Evolutionary conservation across 768 basidiomycete species (phyloP), one percentile per base, ranked within the genome.

Genomic region (Rossbeevera mucosa): DNA sequence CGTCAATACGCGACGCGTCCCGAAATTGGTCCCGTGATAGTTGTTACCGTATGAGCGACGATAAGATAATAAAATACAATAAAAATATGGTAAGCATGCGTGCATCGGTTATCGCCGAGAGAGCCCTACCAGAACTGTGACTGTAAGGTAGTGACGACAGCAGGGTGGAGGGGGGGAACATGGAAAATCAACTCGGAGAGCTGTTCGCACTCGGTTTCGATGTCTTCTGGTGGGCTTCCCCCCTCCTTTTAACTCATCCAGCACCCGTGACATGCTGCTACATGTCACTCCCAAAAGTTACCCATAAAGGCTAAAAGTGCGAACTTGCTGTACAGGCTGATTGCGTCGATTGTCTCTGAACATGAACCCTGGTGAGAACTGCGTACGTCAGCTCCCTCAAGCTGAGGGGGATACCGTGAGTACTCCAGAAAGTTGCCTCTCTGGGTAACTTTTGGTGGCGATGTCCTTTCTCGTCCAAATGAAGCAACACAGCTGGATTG

Each of bases 351-450:
- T 65, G 69, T 56, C 41, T 58, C 42, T 43, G 51, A 47, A 57
- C 45, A 59, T 29, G 57, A 44, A 64, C 57, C 52, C 50, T 56
- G 13, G 67, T 71, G 67, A 3, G 66, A 68, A 68, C 25, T 51
- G 56, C 12, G 25, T 68, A 53, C 53, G 68, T 67, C 63, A 70
- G 66, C 64, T 43, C 55, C 44, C 55, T 57, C 56, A 47, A 20
- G 59, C 57, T 48, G 56, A 42, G 21, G 30, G 41, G 45, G 51
- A 49, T 44, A 44, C 24, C 44, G 43, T 58, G 50, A 33, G 50
- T 21, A 47, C 31, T 22, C 20, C 1, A 4, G 26, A 48, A 55
- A 57, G 30, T 47, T 68, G 41, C 67, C 66, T 43, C 6, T 41
- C 36, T 59, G 24, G 57, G 67, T 44, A 70, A 66, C 36, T 60